Conservation (phyloP, 306 rosid species). For the Fragaria ananassa region DNA sequence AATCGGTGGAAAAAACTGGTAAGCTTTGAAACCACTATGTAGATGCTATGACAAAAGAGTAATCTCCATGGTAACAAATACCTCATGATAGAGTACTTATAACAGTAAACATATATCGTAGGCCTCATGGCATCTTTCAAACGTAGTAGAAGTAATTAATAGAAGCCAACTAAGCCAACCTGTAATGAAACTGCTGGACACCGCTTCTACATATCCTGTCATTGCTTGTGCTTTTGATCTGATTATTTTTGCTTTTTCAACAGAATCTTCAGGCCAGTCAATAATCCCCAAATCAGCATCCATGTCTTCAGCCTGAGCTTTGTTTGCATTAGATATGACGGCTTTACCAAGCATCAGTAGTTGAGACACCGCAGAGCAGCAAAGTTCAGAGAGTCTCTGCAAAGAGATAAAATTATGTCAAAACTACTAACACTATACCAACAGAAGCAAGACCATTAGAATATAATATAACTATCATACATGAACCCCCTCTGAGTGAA, state of each 20-base stretch:
- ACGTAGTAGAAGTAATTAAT: not conserved
- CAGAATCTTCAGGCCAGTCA: constrained; percentile 89
- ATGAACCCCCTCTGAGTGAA: constrained; percentile 97
- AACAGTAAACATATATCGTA: not conserved
- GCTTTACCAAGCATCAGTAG: constrained; percentile 73
- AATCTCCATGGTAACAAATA: not conserved
- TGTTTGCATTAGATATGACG: constrained; percentile 66
- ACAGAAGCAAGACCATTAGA: not conserved
- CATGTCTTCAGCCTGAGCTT: constrained; percentile 47
- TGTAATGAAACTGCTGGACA: constrained; percentile 81
- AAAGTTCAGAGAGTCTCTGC: constrained; percentile 95
- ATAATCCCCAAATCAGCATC: constrained; percentile 44
- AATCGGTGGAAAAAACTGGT: not conserved
- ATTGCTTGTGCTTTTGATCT: constrained; percentile 72
- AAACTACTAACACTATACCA: not conserved
- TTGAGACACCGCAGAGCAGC: constrained; percentile 87
- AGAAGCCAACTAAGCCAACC: constrained; percentile 41
- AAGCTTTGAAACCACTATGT: not conserved
- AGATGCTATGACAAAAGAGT: not conserved
- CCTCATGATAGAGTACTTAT: not conserved
- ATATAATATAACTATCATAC: constrained; percentile 39
- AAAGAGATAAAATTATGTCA: constrained; percentile 28
- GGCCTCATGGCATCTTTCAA: not conserved
- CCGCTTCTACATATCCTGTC: constrained; percentile 78
- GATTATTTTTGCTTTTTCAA: constrained; percentile 79